Conservation (phyloP, 2,329 filamentous ascomycete genomes). For the Geosmithia morbida region DNA sequence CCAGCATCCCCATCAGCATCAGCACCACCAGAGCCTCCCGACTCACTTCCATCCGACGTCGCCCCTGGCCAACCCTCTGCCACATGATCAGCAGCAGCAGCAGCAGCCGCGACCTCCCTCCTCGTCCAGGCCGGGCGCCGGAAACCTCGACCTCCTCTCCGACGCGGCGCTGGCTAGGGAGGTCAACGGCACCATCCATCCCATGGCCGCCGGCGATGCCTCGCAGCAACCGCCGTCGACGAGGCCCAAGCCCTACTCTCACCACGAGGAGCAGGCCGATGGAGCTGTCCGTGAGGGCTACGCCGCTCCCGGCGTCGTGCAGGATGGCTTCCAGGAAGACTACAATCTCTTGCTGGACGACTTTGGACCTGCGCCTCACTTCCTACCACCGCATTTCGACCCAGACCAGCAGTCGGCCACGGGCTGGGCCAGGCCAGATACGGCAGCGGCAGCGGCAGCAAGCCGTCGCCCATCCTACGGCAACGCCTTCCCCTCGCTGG, state of each 20-base stretch:
- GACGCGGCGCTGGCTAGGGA: conserved; percentile 46
- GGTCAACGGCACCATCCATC: conserved; percentile 31
- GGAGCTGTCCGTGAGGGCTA: no score
- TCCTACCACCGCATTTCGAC: conserved; percentile 39
- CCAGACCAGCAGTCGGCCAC: conserved; percentile 25
- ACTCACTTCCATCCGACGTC: neutral
- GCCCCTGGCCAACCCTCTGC: conserved; percentile 21
- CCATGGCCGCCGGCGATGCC: conserved; percentile 27
- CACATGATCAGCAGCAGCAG: conserved; percentile 22
- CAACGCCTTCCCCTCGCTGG: conserved; percentile 32
- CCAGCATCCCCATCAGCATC: conserved; percentile 11
- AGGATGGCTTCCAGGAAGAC: conserved; percentile 31
- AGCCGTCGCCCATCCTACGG: conserved; percentile 17
- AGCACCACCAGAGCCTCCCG: neutral
- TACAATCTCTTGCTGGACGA: conserved; percentile 47
- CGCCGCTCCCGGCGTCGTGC: conserved; percentile 9
- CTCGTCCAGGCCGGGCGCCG: conserved; percentile 29
- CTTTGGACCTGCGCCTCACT: conserved; percentile 36
- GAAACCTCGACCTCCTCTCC: conserved; percentile 43
- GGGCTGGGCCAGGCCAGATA: neutral
- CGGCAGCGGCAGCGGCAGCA: neutral
- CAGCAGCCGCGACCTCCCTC: conserved; percentile 14
- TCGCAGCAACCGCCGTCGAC: conserved; percentile 22
- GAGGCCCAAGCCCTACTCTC: conserved; percentile 29
- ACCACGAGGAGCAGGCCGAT: conserved; percentile 10